These are phyloP conservation scores for Sarocladium kiliense DNA, from an alignment of 2,329 filamentous ascomycete genomes.

Conservation along the genomic window DNA sequence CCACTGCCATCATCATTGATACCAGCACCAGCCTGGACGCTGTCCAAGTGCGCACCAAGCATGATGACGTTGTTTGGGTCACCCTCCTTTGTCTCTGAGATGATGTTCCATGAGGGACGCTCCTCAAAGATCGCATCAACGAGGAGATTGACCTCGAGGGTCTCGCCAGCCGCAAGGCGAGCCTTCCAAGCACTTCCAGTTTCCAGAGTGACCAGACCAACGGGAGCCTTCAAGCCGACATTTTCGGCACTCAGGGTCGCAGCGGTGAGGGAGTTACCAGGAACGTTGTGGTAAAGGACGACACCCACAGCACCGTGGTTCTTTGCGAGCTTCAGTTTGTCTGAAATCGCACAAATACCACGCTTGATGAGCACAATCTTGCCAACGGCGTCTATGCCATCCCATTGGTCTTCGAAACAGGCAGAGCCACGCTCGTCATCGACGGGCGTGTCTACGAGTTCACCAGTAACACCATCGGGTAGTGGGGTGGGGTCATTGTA, in stretches of 20 bases:
- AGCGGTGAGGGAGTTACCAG: constrained; percentile 35
- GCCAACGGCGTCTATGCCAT: constrained; percentile 35
- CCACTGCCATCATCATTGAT: constrained; percentile 38
- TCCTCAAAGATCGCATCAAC: constrained; percentile 32
- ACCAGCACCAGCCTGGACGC: constrained; percentile 33
- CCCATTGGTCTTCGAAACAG: constrained; percentile 39
- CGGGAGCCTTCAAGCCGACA: constrained; percentile 27
- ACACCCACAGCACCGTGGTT: constrained; percentile 36
- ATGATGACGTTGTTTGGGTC: constrained; percentile 37
- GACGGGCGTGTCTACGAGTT: constrained; percentile 30
- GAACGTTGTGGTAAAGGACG: constrained; percentile 58
- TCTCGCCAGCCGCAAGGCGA: constrained; percentile 26
- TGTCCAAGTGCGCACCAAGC: constrained; percentile 36
- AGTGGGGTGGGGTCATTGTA: constrained; percentile 41
- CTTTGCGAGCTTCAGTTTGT: constrained; percentile 39
- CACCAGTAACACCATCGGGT: constrained; percentile 29
- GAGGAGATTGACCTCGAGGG: constrained; percentile 26
- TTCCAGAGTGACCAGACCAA: constrained; percentile 30
- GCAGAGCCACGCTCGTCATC: constrained; percentile 32
- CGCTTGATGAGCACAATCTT: constrained; percentile 42
- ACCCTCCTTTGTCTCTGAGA: constrained; percentile 37
- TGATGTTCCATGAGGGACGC: constrained; percentile 34
- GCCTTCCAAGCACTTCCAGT: constrained; percentile 29
- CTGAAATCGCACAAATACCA: constrained; percentile 34
- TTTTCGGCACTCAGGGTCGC: constrained; percentile 48